phyloP scores from a whole-genome alignment of 805 yeast genomes.

The Hanseniaspora jakobsenii region DNA sequence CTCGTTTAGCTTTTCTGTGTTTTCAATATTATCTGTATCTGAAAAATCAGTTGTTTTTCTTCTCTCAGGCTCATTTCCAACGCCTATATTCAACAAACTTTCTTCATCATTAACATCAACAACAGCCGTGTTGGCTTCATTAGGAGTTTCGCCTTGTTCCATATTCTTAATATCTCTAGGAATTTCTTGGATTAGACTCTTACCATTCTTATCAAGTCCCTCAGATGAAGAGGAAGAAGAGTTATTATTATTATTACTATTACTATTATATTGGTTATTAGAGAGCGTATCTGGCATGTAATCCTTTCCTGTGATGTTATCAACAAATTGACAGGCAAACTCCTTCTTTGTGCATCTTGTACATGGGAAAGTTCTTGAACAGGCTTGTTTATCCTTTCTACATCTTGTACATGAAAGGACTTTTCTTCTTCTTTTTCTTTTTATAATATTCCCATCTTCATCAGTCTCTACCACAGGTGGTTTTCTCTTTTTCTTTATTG shows the following conservation, averaged over 20 bases:
- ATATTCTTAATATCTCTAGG: too few relatives aligned
- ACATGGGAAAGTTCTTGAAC: conserved; percentile 12
- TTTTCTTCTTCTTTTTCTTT: conserved; percentile 14
- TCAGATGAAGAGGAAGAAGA: too few relatives aligned
- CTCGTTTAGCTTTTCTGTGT: neutral
- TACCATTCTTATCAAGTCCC: too few relatives aligned
- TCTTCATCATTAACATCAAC: too few relatives aligned
- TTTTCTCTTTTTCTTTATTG: neutral
- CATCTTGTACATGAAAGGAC: conserved; percentile 13
- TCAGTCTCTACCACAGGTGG: neutral
- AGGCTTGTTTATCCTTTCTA: conserved; percentile 15
- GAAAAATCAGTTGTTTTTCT: too few relatives aligned
- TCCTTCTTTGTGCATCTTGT: conserved; percentile 14
- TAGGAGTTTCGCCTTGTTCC: too few relatives aligned
- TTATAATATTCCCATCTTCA: neutral
- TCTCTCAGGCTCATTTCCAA: too few relatives aligned
- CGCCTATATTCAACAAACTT: too few relatives aligned
- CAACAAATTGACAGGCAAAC: conserved; percentile 12
- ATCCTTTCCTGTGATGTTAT: conserved; percentile 9
- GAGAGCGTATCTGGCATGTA: conserved; percentile 9
- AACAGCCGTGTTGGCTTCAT: neutral
- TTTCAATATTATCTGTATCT: neutral
- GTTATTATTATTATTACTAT: too few relatives aligned
- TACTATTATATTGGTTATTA: too few relatives aligned
- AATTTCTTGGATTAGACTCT: too few relatives aligned